phyloP scores from a whole-genome alignment of 495 filamentous ascomycete species.

The Cercophora scortea region DNA sequence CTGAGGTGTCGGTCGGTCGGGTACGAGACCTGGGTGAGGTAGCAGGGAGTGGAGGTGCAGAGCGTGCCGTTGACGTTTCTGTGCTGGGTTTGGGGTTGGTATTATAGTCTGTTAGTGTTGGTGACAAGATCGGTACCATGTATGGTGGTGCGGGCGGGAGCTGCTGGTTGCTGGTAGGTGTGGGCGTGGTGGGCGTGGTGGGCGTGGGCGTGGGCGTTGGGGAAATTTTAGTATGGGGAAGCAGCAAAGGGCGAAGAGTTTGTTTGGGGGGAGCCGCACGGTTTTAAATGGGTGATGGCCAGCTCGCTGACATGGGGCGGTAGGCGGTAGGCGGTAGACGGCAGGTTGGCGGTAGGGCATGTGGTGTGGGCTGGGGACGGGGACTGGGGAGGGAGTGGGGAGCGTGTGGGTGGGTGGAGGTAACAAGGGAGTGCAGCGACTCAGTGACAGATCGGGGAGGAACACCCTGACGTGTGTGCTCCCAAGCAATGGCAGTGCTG shows the following conservation, averaged over 20 bases:
- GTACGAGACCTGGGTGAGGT: too few relatives aligned
- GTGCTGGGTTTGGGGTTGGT: not conserved
- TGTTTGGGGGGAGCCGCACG: conserved; percentile 25
- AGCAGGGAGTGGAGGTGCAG: not conserved
- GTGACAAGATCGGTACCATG: conserved; percentile 5
- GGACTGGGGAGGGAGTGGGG: conserved; percentile 10
- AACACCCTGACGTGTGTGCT: conserved; percentile 4
- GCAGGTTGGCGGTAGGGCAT: not conserved
- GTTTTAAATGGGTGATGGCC: conserved; percentile 27
- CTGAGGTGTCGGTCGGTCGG: too few relatives aligned
- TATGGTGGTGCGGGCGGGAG: conserved; percentile 15
- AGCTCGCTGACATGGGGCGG: conserved; percentile 17
- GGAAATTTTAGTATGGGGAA: conserved; percentile 25
- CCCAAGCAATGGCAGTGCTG: not conserved
- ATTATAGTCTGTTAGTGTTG: not conserved
- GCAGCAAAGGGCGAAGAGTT: conserved; percentile 17
- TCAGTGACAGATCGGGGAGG: conserved; percentile 11
- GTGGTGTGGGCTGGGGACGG: conserved; percentile 12
- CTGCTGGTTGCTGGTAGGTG: too few relatives aligned
- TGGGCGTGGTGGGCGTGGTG: too few relatives aligned
- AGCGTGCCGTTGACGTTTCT: not conserved
- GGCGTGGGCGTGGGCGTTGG: conserved; percentile 1
- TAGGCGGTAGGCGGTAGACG: not conserved
- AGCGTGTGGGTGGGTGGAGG: conserved; percentile 5
- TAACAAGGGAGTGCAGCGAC: conserved; percentile 18